Conservation (phyloP, 2,329 filamentous ascomycete species). For the Zasmidium citrigriseum region DNA sequence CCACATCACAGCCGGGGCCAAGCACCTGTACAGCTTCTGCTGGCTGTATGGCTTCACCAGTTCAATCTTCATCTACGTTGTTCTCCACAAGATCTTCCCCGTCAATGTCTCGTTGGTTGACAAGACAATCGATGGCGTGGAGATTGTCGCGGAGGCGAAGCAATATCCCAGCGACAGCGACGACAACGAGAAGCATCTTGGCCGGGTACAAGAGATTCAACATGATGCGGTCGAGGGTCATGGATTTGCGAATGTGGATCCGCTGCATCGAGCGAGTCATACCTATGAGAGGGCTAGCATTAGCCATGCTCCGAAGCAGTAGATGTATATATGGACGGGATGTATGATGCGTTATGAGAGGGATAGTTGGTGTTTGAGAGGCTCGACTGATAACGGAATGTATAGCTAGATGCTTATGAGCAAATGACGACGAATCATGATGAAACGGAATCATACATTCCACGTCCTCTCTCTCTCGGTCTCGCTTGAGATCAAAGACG, state of each 20-base stretch:
- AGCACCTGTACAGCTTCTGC: constrained; percentile 61
- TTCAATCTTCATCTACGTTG: constrained; percentile 57
- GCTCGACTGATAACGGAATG: background rate
- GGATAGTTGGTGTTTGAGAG: background rate
- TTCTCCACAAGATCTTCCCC: constrained; percentile 50
- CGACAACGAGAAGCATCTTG: constrained; percentile 15
- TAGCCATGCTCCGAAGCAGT: background rate
- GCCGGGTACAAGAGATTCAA: constrained; percentile 11
- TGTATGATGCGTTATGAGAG: no score
- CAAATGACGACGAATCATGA: background rate
- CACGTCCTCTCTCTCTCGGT: no score
- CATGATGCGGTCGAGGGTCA: constrained; percentile 9
- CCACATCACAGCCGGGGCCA: constrained; percentile 48
- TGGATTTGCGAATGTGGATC: constrained; percentile 21
- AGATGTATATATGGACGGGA: background rate
- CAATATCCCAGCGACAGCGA: constrained; percentile 3
- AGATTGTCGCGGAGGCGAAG: constrained; percentile 10
- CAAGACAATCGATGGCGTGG: constrained; percentile 15
- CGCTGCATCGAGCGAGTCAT: constrained; percentile 11
- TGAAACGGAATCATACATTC: no score
- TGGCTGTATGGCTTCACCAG: constrained; percentile 63
- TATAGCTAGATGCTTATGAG: background rate
- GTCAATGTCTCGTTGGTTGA: constrained; percentile 49
- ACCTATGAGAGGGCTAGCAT: constrained; percentile 12
- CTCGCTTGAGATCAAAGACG: no score